Conservation (phyloP, 176 grass and related monocot species). For the Echinochloa phyllopogon region DNA sequence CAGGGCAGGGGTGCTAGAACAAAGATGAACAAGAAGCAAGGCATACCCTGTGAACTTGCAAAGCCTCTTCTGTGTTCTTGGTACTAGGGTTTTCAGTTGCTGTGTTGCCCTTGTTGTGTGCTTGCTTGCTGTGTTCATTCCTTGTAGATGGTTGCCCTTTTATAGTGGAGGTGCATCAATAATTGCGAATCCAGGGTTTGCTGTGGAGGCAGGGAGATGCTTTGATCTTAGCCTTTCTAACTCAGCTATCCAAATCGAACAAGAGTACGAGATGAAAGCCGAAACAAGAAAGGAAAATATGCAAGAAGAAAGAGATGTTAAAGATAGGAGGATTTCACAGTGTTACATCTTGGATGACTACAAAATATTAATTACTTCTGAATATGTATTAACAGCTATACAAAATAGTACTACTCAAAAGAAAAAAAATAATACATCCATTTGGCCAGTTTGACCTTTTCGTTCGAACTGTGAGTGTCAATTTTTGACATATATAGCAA, state of each 20-base stretch:
- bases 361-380: conserved; percentile 46
- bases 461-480: background rate
- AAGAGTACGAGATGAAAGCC: conserved; percentile 40
- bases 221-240: conserved; percentile 58
- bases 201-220: conserved; percentile 58
- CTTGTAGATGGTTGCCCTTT: conserved; percentile 54
- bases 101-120: conserved; percentile 50
- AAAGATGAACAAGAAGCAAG: conserved; percentile 37
- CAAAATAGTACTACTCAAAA: conserved; percentile 36
- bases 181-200: conserved; percentile 59
- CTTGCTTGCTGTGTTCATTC: conserved; percentile 49
- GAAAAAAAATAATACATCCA: conserved; percentile 1
- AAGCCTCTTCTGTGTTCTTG: conserved; percentile 42
- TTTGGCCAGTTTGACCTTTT: background rate
- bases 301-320: conserved; percentile 38
- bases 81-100: conserved; percentile 43
- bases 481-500: background rate
- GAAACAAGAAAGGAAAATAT: conserved; percentile 30
- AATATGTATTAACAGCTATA: conserved; percentile 29
- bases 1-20: conserved; percentile 19
- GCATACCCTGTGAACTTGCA: conserved; percentile 55
- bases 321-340: conserved; percentile 49
- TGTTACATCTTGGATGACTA: conserved; percentile 34
- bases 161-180: conserved; percentile 72
- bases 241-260: conserved; percentile 61